Conservation (phyloP, 352 stramenopile genomes). For the Phytophthora macrochlamydospora region DNA sequence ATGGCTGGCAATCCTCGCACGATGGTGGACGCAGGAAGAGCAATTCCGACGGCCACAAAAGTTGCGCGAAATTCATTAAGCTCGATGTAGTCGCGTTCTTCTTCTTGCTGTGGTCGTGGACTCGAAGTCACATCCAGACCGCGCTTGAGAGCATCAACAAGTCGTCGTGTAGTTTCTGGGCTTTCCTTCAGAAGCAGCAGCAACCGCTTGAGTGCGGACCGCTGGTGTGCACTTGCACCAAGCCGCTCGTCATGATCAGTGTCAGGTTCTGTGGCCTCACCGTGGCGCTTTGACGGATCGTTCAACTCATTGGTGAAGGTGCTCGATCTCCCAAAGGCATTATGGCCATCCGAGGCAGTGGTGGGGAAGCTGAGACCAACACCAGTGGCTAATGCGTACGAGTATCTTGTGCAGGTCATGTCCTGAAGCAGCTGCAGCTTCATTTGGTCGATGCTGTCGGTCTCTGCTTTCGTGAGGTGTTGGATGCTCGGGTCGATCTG, state of each 20-base stretch:
- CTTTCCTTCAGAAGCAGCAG: slow-evolving; percentile 27
- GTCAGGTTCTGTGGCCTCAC: slow-evolving; percentile 70
- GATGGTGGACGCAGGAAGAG: slow-evolving; percentile 7
- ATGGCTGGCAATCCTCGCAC: slow-evolving; percentile 14
- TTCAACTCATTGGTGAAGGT: slow-evolving; percentile 78
- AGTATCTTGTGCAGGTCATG: slow-evolving; percentile 65
- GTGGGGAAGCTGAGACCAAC: slow-evolving; percentile 59
- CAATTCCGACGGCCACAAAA: slow-evolving; percentile 19
- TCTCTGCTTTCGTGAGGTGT: slow-evolving; percentile 65
- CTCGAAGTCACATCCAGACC: slow-evolving; percentile 1
- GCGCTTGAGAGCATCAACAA: slow-evolving; percentile 28
- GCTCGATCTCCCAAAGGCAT: slow-evolving; percentile 69
- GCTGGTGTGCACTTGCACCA: slow-evolving; percentile 64
- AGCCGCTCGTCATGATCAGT: slow-evolving; percentile 50
- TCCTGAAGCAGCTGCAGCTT: slow-evolving; percentile 60
- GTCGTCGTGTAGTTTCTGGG: slow-evolving; percentile 19
- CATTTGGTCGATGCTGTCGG: slow-evolving; percentile 79
- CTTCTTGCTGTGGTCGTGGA: slow-evolving; percentile 17
- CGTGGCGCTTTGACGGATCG: slow-evolving; percentile 66
- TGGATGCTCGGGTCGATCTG: slow-evolving; percentile 55
- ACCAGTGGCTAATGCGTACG: slow-evolving; percentile 64
- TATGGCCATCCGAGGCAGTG: slow-evolving; percentile 54
- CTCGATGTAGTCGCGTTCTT: slow-evolving; percentile 43
- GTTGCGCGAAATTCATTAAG: slow-evolving; percentile 50
- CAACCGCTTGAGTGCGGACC: slow-evolving; percentile 59